Evolutionary conservation across 495 filamentous ascomycete genomes (phyloP), one percentile per base, ranked within the genome.

Genomic region (Chaetomium tenue): DNA sequence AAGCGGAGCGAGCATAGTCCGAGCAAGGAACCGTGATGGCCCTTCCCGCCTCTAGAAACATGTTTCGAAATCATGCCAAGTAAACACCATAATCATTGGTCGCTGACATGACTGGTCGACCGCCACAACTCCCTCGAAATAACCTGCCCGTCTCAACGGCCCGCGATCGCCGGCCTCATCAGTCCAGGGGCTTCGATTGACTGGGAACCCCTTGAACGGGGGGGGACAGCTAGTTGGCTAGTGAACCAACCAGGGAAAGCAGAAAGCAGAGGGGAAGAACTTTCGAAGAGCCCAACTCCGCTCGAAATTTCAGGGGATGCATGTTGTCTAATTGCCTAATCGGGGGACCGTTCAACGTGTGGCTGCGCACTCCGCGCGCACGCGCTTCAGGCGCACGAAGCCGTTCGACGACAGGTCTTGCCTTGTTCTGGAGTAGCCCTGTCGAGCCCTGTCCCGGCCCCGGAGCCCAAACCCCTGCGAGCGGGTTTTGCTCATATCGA

Each of bases 121-220:
- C 46, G 46, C 9, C 28, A 54, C 1, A 30, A 51, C 9, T 26
- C 20, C 46, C 46, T 23, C 18, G 18, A 48, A 50, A 23, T 23
- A 50, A 50, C n/a, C 46, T 26, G 51, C 25, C 26, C 26, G 51
- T n/a, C 28, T 55, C 52, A 37, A 55, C 52, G 52, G 52, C 52
- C 52, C 52, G 52, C 16, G 26, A 55, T 55, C 52, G 28, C 52
- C 52, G 52, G 30, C 28, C 52, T 11, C 52, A 18, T 16, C 15
- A 55, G 18, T 20, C 44, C n/a, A 15, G 23, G 50, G 12, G n/a
- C n/a, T n/a, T n/a, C n/a, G n/a, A n/a, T n/a, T n/a, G n/a, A n/a
- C n/a, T n/a, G n/a, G n/a, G n/a, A n/a, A 16, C 1, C 22, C 13
- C 25, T 26, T 52, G 23, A 16, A 18, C 4, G 12, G 0, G 23